Base-by-base conservation (phyloP, 192 early-diverging fungal species). In the Radiomyces spectabilis region DNA sequence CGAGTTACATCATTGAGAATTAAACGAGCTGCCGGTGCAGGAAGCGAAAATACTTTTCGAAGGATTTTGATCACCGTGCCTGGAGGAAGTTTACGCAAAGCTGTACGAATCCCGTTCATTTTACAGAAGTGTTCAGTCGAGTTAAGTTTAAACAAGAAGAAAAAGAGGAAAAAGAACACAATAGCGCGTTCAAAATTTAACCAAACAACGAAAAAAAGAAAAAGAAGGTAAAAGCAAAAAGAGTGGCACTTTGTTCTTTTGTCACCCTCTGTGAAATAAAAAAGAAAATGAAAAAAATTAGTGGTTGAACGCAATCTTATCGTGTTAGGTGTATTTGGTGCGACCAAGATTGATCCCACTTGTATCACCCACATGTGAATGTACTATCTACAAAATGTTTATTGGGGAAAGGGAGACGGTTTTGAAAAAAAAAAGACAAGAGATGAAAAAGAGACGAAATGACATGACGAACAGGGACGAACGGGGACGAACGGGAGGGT, bases 1-100 rank as follows among this genome's bases (percentile, higher is more conserved):
- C 53, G 44, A 25, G 57, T 64, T 4, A 70, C 45, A 48, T 70
- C 68, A 26, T 70, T 55, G 13, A 70, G 44, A 32, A 70, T 51
- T 13, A 64, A 41, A 27, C 68, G 47, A 26, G 68, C 68, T 9
- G 68, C 57, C 29, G 50, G 50, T 43, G 68, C 57, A 41, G 68
- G 68, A 45, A 65, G 24, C 27, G 68, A 43, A 59, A 70, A 70
- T 25, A 56, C 54, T 40, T 59, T 58, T 5, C 61, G 51, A 2
- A 70, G 47, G 12, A 70, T 22, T 37, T 64, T 57, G 29, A 64
- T 63, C 9, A 51, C 61, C n/a, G 68, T 51, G 4, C 56, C 55
- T 1, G 68, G 61, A 19, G 68, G 68, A 26, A 70, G 27, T 32
- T 64, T 63, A n/a, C 62, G 56, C 29, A 70, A 39, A 19, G 45